Conservation (phyloP, 2,329 filamentous ascomycete genomes). For the Ambrosiella cleistominuta region DNA sequence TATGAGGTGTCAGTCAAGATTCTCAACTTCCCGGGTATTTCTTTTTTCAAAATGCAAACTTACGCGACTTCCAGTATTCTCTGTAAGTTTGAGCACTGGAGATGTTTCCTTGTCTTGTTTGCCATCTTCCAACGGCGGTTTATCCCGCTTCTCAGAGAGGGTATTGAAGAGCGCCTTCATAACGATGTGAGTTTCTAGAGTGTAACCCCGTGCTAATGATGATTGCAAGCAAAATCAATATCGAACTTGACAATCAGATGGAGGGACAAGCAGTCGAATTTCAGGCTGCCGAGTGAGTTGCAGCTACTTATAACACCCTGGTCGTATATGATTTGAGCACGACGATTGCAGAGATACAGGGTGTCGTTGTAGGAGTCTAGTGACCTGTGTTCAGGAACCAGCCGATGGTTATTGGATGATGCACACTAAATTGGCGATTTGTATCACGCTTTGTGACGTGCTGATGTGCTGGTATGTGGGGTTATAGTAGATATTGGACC, state of each 20-base stretch:
- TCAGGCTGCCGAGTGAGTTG: background rate
- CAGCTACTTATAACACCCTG: background rate
- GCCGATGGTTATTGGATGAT: background rate
- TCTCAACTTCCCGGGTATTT: too few species aligned
- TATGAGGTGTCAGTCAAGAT: too few species aligned
- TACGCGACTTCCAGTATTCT: background rate
- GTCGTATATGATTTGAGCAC: background rate
- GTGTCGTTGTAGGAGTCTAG: background rate
- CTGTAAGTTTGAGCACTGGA: background rate
- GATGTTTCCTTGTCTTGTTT: background rate
- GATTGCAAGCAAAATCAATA: background rate
- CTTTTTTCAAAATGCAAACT: too few species aligned
- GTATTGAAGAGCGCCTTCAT: constrained; percentile 9
- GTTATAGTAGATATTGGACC: background rate
- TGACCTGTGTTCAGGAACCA: background rate
- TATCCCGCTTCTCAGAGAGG: constrained; percentile 9
- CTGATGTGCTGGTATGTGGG: background rate
- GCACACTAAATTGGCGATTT: background rate
- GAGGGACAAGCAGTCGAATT: background rate
- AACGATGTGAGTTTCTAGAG: background rate
- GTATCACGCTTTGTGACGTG: background rate
- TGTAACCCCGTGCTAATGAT: background rate
- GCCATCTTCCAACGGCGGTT: background rate
- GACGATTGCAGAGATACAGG: background rate
- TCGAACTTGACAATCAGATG: background rate